phyloP scores from a whole-genome alignment of 2,329 filamentous ascomycete genomes.

The Byssoonygena ceratinophila region DNA sequence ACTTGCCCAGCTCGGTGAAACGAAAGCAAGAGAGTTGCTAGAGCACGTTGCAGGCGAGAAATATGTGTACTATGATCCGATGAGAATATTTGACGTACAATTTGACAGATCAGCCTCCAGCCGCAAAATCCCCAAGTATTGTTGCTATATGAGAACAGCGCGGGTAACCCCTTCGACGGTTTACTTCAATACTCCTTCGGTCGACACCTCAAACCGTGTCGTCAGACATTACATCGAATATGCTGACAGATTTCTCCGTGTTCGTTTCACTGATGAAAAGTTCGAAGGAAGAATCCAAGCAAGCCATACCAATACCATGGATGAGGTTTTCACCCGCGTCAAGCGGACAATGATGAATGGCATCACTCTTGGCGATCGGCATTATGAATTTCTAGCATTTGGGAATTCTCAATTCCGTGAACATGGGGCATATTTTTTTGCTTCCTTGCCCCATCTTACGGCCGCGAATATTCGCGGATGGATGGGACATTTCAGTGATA shows the following conservation, averaged over 20 bases:
- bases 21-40: slow-evolving; percentile 54
- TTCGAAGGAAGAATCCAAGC: slow-evolving; percentile 51
- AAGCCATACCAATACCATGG: slow-evolving; percentile 46
- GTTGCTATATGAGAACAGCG: slow-evolving; percentile 63
- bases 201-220: slow-evolving; percentile 83
- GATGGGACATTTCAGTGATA: slow-evolving; percentile 79
- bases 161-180: slow-evolving; percentile 76
- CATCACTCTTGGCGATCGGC: slow-evolving; percentile 68
- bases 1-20: slow-evolving; percentile 44
- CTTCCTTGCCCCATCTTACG: slow-evolving; percentile 53
- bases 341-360: slow-evolving; percentile 63
- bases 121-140: slow-evolving; percentile 57
- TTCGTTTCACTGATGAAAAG: slow-evolving; percentile 81
- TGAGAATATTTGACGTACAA: slow-evolving; percentile 55
- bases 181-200: slow-evolving; percentile 61
- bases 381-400: slow-evolving; percentile 84
- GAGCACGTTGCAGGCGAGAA: slow-evolving; percentile 62
- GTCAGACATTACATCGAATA: slow-evolving; percentile 59
- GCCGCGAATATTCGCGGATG: slow-evolving; percentile 68
- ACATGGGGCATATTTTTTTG: slow-evolving; percentile 87
- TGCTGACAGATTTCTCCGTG: slow-evolving; percentile 71
- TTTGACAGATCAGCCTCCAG: slow-evolving; percentile 39
- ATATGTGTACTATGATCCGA: slow-evolving; percentile 55
- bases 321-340: slow-evolving; percentile 65
- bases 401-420: slow-evolving; percentile 93